phyloP scores from a whole-genome alignment of 78 protist species.

The Paratrimastix pyriformis region DNA sequence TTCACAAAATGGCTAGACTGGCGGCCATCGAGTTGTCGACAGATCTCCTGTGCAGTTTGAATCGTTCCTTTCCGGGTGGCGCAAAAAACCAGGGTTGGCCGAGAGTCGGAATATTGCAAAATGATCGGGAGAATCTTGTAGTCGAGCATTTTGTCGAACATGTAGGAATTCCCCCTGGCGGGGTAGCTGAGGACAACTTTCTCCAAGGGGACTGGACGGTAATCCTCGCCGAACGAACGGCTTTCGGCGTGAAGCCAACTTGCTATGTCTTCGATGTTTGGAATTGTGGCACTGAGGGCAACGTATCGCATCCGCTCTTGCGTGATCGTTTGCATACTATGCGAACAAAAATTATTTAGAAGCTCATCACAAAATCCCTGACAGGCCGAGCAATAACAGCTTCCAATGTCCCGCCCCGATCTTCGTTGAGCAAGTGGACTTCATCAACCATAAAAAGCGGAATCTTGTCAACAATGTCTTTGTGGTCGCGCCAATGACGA shows the following conservation, averaged over 20 bases:
- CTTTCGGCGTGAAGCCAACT: neutral
- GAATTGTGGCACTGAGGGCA: conserved; percentile 56
- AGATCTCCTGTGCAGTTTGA: conserved; percentile 14
- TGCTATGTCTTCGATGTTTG: conserved; percentile 41
- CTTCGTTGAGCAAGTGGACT: conserved; percentile 47
- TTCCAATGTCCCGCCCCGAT: conserved; percentile 49
- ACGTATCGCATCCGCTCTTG: conserved; percentile 23
- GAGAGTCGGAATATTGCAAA: neutral
- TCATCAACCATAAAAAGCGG: conserved; percentile 49
- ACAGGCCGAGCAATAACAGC: conserved; percentile 38
- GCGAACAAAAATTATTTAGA: neutral
- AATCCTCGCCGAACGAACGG: conserved; percentile 4
- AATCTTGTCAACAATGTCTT: conserved; percentile 2
- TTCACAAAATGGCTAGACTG: too few species aligned
- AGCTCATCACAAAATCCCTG: neutral
- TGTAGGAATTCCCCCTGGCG: neutral
- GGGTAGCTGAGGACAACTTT: conserved; percentile 12
- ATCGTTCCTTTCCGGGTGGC: conserved; percentile 33
- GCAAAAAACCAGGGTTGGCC: conserved; percentile 45
- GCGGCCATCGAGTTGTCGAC: too few species aligned
- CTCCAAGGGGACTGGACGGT: conserved; percentile 37
- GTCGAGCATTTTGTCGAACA: conserved; percentile 34
- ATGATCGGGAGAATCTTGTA: conserved; percentile 30
- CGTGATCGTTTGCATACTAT: neutral
- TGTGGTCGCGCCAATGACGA: conserved; percentile 37